Evolutionary conservation across 2,329 filamentous ascomycete genomes (phyloP), one percentile per base, ranked within the genome.

Genomic region (Diplodia scrobiculata): DNA sequence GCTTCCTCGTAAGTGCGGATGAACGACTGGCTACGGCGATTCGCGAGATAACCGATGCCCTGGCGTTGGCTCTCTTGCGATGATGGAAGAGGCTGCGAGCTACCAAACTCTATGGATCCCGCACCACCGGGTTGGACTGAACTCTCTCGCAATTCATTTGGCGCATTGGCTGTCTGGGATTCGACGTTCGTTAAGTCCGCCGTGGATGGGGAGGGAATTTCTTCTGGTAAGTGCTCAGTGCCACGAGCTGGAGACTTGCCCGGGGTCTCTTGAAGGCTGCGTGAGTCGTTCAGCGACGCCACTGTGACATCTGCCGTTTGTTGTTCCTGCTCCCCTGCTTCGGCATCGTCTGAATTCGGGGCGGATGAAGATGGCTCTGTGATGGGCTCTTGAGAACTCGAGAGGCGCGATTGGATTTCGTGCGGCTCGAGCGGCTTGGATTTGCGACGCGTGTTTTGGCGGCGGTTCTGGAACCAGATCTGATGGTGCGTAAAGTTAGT

Each of bases 381-480:
- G 27, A 38, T 47, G 9, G 29, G 27, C 10, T 51, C 58, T 34
- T 52, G 55, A 21, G 65, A 66, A 25, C 55, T 62, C 2, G 65
- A 48, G 9, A 66, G 36, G 21, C 62, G 64, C 17, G 75, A 76
- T 27, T 75, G 73, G 25, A 70, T 68, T 63, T 63, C 66, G 52
- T 69, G 59, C 21, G 66, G 59, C 25, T 77, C 74, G 45, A 96
- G 84, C 54, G 93, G 92, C 71, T 91, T 89, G 65, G 91, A 92
- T 81, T 94, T 96, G 71, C 94, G 87, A 72, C 94, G 87, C 76
- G 96, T 91, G 78, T 96, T 97, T 78, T 98, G 94, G 70, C 94
- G 86, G 74, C 92, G 87, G 74, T 97, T 97, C 75, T 97, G 94
- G 79, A 97, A 97, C 94, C 94, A 98, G 72, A 97, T 97, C 94